A percentile compares a stretch with the other conserved stretches of the same genome.
These are phyloP conservation scores for Annulohypoxylon stygium DNA, from an alignment of 495 filamentous ascomycete genomes.

Conservation along the genomic window DNA sequence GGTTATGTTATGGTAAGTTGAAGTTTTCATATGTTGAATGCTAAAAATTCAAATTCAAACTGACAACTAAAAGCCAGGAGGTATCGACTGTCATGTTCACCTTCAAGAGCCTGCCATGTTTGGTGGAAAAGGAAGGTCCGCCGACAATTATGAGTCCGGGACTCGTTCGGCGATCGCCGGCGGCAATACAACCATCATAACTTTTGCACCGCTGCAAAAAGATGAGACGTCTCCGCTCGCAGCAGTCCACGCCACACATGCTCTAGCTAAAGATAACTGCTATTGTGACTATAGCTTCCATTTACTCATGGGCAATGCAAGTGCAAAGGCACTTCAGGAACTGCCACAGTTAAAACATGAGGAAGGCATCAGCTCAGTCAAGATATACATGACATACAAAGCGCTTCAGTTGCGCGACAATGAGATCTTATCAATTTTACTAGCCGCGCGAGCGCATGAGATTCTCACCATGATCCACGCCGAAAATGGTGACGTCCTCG, in stretches of 20 bases:
- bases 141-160: slow-evolving; percentile 67
- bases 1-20: not conserved
- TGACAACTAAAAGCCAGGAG: slow-evolving; percentile 59
- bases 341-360: not conserved
- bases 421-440: not conserved
- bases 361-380: not conserved
- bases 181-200: slow-evolving; percentile 71
- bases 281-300: slow-evolving; percentile 1
- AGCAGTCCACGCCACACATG: not conserved
- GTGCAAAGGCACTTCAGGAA: not conserved
- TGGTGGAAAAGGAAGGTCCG: slow-evolving; percentile 60
- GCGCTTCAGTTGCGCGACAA: not conserved
- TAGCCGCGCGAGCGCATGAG: not conserved
- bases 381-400: slow-evolving; percentile 1
- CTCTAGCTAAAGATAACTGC: not conserved
- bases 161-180: slow-evolving; percentile 70
- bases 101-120: slow-evolving; percentile 59
- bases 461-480: slow-evolving; percentile 6
- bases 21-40: not conserved
- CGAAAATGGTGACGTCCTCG: not conserved
- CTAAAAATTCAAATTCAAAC: not conserved
- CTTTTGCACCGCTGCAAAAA: slow-evolving; percentile 69
- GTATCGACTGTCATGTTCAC: slow-evolving; percentile 63
- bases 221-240: slow-evolving; percentile 58
- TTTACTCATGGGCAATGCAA: slow-evolving; percentile 1